Percentiles rank a stretch among this genome's conserved stretches.
These are phyloP conservation scores for Corchorus capsularis DNA, from an alignment of 345 rosid genomes.

Conservation along the genomic window DNA sequence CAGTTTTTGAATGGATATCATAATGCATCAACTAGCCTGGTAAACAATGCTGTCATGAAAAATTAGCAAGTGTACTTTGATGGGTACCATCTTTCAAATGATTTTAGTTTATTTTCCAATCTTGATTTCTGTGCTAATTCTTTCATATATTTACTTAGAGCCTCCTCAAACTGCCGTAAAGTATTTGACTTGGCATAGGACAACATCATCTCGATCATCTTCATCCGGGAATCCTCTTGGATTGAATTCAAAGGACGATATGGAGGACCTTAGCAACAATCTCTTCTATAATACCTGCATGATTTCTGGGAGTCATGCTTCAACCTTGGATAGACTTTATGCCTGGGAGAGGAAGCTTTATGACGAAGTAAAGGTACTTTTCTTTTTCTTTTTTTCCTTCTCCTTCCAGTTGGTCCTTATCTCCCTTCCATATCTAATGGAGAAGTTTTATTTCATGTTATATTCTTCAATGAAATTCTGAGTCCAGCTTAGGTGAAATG, in stretches of 20 bases:
- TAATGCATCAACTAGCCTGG: neutral
- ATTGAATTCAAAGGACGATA: slow-evolving; percentile 53
- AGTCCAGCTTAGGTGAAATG: slow-evolving; percentile 15
- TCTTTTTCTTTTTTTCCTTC: neutral
- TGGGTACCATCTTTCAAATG: neutral
- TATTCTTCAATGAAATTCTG: neutral
- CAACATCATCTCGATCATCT: slow-evolving; percentile 77
- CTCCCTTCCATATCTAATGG: neutral
- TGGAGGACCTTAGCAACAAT: slow-evolving; percentile 61
- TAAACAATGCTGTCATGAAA: neutral
- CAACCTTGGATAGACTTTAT: slow-evolving; percentile 85
- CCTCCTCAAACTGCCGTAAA: slow-evolving; percentile 62
- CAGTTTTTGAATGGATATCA: neutral
- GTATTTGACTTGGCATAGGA: slow-evolving; percentile 94
- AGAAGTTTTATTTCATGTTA: neutral
- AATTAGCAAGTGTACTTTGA: neutral
- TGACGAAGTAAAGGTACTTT: slow-evolving; percentile 92
- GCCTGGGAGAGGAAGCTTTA: slow-evolving; percentile 99
- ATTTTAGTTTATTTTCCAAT: neutral
- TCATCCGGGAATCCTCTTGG: slow-evolving; percentile 75
- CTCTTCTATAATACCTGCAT: slow-evolving; percentile 70
- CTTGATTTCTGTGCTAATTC: slow-evolving; percentile 25
- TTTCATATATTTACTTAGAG: slow-evolving; percentile 46
- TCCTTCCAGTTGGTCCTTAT: neutral
- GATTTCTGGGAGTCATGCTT: slow-evolving; percentile 95